Conservation (phyloP, 108 stramenopile genomes). For the Skeletonema grethae region DNA sequence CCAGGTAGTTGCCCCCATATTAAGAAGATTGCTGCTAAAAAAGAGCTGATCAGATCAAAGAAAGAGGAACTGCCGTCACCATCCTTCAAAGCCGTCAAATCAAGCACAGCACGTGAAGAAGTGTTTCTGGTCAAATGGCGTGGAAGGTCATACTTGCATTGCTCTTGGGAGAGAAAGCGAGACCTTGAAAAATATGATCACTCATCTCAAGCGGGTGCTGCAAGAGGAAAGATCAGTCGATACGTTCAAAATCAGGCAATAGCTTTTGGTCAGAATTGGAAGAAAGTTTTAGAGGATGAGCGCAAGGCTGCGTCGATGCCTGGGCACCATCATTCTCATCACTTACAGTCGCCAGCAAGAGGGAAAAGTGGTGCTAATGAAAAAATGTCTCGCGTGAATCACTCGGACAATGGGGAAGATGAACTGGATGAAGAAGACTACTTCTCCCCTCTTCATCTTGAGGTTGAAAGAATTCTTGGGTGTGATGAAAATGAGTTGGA, state of each 20-base stretch:
- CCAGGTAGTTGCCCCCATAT: constrained; percentile 70
- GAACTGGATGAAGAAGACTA: constrained; percentile 61
- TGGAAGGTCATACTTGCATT: constrained; percentile 79
- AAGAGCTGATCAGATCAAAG: constrained; percentile 26
- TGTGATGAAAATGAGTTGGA: constrained; percentile 88
- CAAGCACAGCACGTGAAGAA: constrained; percentile 63
- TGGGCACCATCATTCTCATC: constrained; percentile 53
- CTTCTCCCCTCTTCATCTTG: constrained; percentile 64
- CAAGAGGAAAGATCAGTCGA: constrained; percentile 75
- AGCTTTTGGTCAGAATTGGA: constrained; percentile 73
- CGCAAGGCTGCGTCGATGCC: constrained; percentile 45
- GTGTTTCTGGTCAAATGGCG: constrained; percentile 86
- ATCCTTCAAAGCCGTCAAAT: constrained; percentile 30
- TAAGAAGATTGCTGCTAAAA: constrained; percentile 52
- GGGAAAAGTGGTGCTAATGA: constrained; percentile 7
- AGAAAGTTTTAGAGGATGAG: constrained; percentile 65
- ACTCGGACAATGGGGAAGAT: constrained; percentile 30
- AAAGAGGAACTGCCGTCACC: constrained; percentile 16
- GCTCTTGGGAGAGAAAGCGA: constrained; percentile 76
- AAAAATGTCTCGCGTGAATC: constrained; percentile 1
- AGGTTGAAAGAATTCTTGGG: constrained; percentile 79
- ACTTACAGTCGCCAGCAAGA: constrained; percentile 16
- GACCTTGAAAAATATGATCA: constrained; percentile 75
- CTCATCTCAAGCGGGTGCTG: constrained; percentile 61
- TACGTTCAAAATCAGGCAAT: constrained; percentile 69